These are phyloP conservation scores for Cronartium quercuum DNA, from an alignment of 1,284 basidiomycete genomes.

Conservation along the genomic window DNA sequence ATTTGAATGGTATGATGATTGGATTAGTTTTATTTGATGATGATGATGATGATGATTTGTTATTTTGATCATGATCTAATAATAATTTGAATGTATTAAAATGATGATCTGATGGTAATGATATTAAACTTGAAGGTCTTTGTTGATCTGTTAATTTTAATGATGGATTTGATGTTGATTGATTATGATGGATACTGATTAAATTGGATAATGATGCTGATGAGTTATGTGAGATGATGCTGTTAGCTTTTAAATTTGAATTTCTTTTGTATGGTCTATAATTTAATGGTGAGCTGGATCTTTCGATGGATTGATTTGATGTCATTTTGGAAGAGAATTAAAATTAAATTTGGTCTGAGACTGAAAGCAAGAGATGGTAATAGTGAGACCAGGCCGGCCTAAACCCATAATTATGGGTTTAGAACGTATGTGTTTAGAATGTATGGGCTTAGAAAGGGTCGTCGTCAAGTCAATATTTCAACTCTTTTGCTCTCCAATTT, in stretches of 20 bases:
- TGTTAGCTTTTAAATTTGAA: background rate
- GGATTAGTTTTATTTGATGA: background rate
- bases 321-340: too few species aligned
- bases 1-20: conserved; percentile 59
- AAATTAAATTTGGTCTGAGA: too few species aligned
- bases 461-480: too few species aligned
- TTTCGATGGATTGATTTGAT: too few species aligned
- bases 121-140: background rate
- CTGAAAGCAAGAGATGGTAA: too few species aligned
- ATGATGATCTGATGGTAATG: background rate
- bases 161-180: background rate
- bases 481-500: too few species aligned
- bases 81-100: too few species aligned
- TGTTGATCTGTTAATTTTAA: background rate
- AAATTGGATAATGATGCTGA: background rate
- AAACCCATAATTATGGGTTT: too few species aligned
- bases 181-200: background rate
- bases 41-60: background rate
- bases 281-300: background rate
- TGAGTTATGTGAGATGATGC: background rate
- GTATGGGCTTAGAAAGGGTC: too few species aligned
- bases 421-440: too few species aligned
- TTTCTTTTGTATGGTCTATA: background rate
- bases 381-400: too few species aligned
- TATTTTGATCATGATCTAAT: too few species aligned